Evolutionary conservation across 768 basidiomycete species (phyloP), one percentile per base, ranked within the genome.

Genomic region (Cantharellus anzutake): DNA sequence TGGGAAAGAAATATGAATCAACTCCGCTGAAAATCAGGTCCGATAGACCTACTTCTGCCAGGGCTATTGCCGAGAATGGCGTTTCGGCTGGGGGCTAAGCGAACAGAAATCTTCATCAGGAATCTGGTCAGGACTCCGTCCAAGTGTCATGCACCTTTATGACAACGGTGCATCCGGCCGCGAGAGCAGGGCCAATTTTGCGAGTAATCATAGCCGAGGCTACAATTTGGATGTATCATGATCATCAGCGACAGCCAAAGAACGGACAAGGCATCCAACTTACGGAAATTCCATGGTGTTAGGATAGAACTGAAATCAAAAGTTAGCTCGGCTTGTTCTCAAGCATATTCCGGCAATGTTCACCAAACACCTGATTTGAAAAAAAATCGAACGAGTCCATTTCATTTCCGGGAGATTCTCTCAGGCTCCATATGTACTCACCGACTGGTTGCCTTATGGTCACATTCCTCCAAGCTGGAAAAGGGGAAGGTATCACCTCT

Each of bases 111-210:
- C 11, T 48, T 11, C 11, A 11, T 48, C 11, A 48, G 29, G 44
- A 11, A 48, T 55, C 38, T 55, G 14, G 52, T 37, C 35, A 7
- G 52, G 11, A 55, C 7, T 29, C 20, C 14, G 35, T 11, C 44
- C 52, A 55, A 55, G 52, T 11, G 52, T 11, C 11, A 48, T 11
- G 0, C 38, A 55, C 52, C 52, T 98, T 98, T 70, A 97, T 82
- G 53, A 99, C 92, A 0, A 83, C 78, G 0, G 94, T 96, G 68
- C 94, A 97, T n/a, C 96, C 96, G 14, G 91, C 91, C 2, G 93
- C 94, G 14, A 98, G 78, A 34, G 88, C 90, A 38, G 89, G 80
- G 37, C 81, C 88, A 14, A 91, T 73, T 70, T 93, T 93, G n/a
- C 90, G 83, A 0, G 86, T 68, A 50, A 67, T 70, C 89, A 93